Base-by-base conservation (phyloP, 768 basidiomycete species). In the Pleurotus sapidus region DNA sequence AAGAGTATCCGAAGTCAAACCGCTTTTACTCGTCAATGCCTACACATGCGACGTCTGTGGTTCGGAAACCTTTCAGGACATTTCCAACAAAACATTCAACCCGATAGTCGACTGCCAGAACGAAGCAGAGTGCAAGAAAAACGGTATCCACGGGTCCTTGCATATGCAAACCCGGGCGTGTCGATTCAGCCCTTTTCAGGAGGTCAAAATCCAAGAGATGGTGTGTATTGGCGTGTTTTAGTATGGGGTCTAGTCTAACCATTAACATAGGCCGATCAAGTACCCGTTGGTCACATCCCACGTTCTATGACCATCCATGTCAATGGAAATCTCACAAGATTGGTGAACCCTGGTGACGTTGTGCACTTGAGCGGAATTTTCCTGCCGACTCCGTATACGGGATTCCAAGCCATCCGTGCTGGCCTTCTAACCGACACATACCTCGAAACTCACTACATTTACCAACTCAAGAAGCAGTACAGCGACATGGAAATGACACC, bases 141-240 rank as follows among this genome's bases (percentile, higher is more conserved):
- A 99, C 65, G 82, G 84, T 11, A 86, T 93, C 51, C 86, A 78
- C n/a, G 95, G 95, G 8, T 89, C 92, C 18, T 74, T 99, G 54
- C 93, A 97, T 67, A 98, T 98, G 96, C 97, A 98, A 73, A 99
- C 97, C 4, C 84, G 97, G 46, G 97, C 97, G 18, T 94, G 93
- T 72, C 86, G 95, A 55, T 99, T 99, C 71, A 91, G 88, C 64
- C 95, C 97, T 0, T 99, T 98, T 79, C 97, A 99, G 69, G 97
- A 99, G 72, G 84, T 97, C 59, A 96, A 96, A 72, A 95, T 99
- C 56, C 97, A 99, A 70, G 97, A 99, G 72, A 96, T 99, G 95
- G 95, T 91, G 57, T 60, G 78, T 64, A 1, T 6, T 43, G 11
- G 8, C 2, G 24, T 42, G 18, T 23, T 38, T n/a, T 14, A 18